phyloP scores from a whole-genome alignment of 345 rosid genomes.

The Mallotus nudiflorus region DNA sequence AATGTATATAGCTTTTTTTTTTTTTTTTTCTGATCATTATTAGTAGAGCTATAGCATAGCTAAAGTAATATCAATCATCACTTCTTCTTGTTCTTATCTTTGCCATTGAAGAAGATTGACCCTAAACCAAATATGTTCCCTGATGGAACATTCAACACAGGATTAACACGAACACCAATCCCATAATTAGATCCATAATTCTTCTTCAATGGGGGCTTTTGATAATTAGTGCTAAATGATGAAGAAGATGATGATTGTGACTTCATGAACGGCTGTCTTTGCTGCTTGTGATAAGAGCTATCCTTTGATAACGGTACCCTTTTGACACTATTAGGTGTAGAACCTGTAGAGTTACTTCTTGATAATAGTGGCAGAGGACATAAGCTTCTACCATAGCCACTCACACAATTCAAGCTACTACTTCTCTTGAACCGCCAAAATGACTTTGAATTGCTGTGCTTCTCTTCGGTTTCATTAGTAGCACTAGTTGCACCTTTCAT shows the following conservation, averaged over 20 bases:
- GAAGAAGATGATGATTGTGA: constrained; percentile 21
- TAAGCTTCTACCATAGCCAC: constrained; percentile 62
- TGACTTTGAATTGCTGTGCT: constrained; percentile 53
- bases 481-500: constrained; percentile 27
- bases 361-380: constrained; percentile 78
- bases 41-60: not conserved
- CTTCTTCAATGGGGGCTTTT: constrained; percentile 85
- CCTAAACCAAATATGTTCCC: constrained; percentile 69
- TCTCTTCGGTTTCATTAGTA: constrained; percentile 33
- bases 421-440: constrained; percentile 83
- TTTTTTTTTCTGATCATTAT: too few species aligned
- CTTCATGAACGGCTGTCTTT: constrained; percentile 36
- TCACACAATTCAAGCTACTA: constrained; percentile 70
- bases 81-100: constrained; percentile 63
- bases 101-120: constrained; percentile 61
- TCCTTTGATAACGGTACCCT: constrained; percentile 35
- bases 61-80: constrained; percentile 7
- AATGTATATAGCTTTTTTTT: too few species aligned
- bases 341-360: constrained; percentile 76
- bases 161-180: constrained; percentile 51
- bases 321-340: constrained; percentile 35
- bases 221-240: constrained; percentile 31
- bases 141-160: constrained; percentile 67
- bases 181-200: constrained; percentile 47
- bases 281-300: constrained; percentile 40